Evolutionary conservation across 176 grass and related monocot genomes (phyloP).

Genomic region (Canna indica): DNA sequence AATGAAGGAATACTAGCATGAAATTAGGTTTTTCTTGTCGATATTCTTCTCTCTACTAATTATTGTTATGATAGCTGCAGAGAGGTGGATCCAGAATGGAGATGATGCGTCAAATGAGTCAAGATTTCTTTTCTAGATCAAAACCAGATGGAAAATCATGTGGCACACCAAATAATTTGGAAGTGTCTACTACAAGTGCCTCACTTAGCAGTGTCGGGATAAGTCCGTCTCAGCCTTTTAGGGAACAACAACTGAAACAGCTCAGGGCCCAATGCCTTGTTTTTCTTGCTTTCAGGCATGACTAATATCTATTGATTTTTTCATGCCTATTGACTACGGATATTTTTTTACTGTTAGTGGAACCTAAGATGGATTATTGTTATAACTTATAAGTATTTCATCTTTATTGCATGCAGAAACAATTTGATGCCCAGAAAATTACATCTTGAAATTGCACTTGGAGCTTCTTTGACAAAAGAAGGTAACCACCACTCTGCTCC

Average conservation of each 20-base stretch:
- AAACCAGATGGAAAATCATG: slow-evolving; percentile 13
- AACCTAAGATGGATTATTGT: slow-evolving; percentile 15
- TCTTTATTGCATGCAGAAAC: slow-evolving; percentile 45
- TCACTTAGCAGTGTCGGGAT: slow-evolving; percentile 31
- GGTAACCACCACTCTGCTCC: slow-evolving; percentile 37
- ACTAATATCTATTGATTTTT: slow-evolving; percentile 13
- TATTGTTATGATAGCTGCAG: slow-evolving; percentile 16
- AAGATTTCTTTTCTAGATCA: slow-evolving; percentile 23
- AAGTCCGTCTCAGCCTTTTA: slow-evolving; percentile 62
- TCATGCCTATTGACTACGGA: not conserved
- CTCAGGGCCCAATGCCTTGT: slow-evolving; percentile 98
- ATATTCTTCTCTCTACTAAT: not conserved
- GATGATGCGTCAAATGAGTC: slow-evolving; percentile 33
- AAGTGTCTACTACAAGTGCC: not conserved
- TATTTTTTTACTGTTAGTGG: not conserved
- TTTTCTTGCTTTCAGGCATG: slow-evolving; percentile 95
- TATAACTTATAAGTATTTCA: not conserved
- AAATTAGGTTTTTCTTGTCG: not conserved
- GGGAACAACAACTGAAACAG: slow-evolving; percentile 95
- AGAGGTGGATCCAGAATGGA: slow-evolving; percentile 50
- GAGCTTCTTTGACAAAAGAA: slow-evolving; percentile 44
- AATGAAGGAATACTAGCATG: not conserved
- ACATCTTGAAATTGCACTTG: slow-evolving; percentile 95
- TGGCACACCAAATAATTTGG: slow-evolving; percentile 10
- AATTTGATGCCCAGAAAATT: slow-evolving; percentile 76